Evolutionary conservation across 2,329 filamentous ascomycete species (phyloP).

Genomic region (Penicillium vulpinum): DNA sequence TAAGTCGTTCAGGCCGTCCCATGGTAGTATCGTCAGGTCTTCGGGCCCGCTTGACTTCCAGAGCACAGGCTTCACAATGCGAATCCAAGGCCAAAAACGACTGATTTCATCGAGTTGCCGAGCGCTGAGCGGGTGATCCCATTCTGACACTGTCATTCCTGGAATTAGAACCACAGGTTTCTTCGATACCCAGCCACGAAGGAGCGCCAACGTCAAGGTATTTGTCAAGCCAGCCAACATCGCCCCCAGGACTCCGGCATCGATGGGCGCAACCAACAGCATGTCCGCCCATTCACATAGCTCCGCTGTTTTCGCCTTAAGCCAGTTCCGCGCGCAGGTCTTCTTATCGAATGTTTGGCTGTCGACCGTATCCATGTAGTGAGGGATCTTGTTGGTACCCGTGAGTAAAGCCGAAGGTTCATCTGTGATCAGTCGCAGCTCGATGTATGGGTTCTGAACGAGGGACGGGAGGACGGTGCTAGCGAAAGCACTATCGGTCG

Average conservation of each 20-base stretch:
- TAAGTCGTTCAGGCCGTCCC: constrained; percentile 48
- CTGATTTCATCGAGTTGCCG: constrained; percentile 82
- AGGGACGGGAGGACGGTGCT: constrained; percentile 41
- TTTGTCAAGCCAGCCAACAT: constrained; percentile 85
- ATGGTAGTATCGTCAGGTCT: constrained; percentile 51
- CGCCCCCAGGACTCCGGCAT: constrained; percentile 79
- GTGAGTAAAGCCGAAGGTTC: constrained; percentile 40
- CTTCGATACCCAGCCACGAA: constrained; percentile 82
- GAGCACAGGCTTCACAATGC: constrained; percentile 75
- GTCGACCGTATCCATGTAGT: constrained; percentile 45
- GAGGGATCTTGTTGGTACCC: constrained; percentile 40
- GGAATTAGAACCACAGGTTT: constrained; percentile 85
- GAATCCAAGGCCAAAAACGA: constrained; percentile 83
- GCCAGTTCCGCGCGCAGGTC: constrained; percentile 40
- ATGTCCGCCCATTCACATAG: constrained; percentile 86
- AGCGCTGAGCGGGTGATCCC: constrained; percentile 86
- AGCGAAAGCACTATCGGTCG: constrained; percentile 43
- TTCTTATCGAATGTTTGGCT: constrained; percentile 42
- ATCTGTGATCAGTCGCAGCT: constrained; percentile 45
- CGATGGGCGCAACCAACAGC: constrained; percentile 78
- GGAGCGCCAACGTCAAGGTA: constrained; percentile 74
- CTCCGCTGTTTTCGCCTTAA: constrained; percentile 53
- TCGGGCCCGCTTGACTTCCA: constrained; percentile 71
- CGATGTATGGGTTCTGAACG: constrained; percentile 40
- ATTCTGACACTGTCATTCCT: constrained; percentile 85